These are phyloP conservation scores for Punctularia strigosozonata DNA, from an alignment of 768 basidiomycete species.

Conservation along the genomic window DNA sequence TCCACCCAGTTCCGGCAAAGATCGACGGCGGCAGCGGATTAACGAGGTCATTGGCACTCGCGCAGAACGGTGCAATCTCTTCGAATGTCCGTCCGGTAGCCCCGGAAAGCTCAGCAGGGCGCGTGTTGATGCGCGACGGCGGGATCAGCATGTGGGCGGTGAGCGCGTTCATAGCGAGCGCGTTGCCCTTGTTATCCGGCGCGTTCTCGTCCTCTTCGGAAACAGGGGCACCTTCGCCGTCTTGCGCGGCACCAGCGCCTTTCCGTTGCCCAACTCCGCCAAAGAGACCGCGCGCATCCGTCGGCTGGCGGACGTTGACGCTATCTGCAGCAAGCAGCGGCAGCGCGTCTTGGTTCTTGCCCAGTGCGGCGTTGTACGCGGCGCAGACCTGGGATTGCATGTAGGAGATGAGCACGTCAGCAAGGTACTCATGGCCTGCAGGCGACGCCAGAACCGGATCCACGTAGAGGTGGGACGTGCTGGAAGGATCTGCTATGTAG, in stretches of 20 bases:
- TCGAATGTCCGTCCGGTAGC: slow-evolving; percentile 44
- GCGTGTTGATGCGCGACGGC: slow-evolving; percentile 55
- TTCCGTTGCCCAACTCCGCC: slow-evolving; percentile 80
- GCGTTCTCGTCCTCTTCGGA: slow-evolving; percentile 13
- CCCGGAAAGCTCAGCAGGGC: slow-evolving; percentile 29
- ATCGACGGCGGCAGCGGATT: slow-evolving; percentile 92
- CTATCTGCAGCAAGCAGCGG: slow-evolving; percentile 29
- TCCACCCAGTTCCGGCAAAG: slow-evolving; percentile 93
- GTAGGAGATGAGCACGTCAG: slow-evolving; percentile 88
- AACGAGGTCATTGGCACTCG: slow-evolving; percentile 93
- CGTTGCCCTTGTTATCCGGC: slow-evolving; percentile 5
- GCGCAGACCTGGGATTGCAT: slow-evolving; percentile 83
- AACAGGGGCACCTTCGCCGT: slow-evolving; percentile 14
- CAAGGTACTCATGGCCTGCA: slow-evolving; percentile 71
- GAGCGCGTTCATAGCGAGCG: slow-evolving; percentile 2
- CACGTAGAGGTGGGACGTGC: slow-evolving; percentile 55
- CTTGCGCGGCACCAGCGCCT: slow-evolving; percentile 37
- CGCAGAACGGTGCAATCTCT: slow-evolving; percentile 87
- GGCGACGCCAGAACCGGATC: slow-evolving; percentile 78
- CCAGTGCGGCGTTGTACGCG: slow-evolving; percentile 69
- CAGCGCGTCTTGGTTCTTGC: slow-evolving; percentile 49
- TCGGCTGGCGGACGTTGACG: slow-evolving; percentile 24
- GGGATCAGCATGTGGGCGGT: slow-evolving; percentile 46
- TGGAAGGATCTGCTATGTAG: slow-evolving; percentile 63
- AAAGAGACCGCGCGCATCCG: slow-evolving; percentile 54